Evolutionary conservation across 495 filamentous ascomycete genomes (phyloP).

Genomic region (Xylaria cubensis): DNA sequence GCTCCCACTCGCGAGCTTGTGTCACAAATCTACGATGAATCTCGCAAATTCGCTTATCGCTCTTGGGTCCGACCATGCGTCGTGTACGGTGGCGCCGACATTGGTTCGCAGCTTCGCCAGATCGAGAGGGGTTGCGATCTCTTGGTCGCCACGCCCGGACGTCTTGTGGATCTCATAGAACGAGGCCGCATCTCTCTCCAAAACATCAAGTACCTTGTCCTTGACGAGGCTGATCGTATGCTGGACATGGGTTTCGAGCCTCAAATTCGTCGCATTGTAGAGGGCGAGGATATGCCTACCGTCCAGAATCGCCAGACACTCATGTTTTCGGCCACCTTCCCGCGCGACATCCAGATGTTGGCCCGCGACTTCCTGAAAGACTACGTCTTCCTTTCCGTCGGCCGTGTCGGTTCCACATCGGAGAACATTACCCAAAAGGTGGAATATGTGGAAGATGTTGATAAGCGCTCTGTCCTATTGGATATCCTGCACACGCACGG

Average conservation of each 20-base stretch:
- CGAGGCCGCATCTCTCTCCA: conserved; percentile 94
- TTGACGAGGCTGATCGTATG: conserved; percentile 99
- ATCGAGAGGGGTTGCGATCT: conserved; percentile 98
- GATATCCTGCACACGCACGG: conserved; percentile 97
- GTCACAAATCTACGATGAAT: conserved; percentile 97
- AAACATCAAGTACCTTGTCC: conserved; percentile 99
- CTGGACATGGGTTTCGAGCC: conserved; percentile 99
- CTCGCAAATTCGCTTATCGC: conserved; percentile 97
- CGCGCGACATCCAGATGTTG: conserved; percentile 98
- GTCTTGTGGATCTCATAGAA: conserved; percentile 97
- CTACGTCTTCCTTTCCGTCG: conserved; percentile 97
- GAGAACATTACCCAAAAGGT: conserved; percentile 99
- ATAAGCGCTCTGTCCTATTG: conserved; percentile 96
- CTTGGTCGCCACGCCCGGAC: conserved; percentile 94
- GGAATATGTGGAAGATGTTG: conserved; percentile 94
- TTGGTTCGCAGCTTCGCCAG: conserved; percentile 92
- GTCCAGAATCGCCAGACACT: conserved; percentile 90
- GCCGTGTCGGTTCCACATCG: conserved; percentile 98
- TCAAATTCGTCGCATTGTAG: conserved; percentile 97
- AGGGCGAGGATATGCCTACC: conserved; percentile 95
- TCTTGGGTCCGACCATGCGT: conserved; percentile 99
- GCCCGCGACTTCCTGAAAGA: conserved; percentile 97
- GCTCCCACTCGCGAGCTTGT: conserved; percentile 97
- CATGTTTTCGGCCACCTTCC: conserved; percentile 99
- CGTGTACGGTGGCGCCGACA: conserved; percentile 98